Base-by-base conservation (phyloP, 257 asterid species). In the Anisodus acutangulus region DNA sequence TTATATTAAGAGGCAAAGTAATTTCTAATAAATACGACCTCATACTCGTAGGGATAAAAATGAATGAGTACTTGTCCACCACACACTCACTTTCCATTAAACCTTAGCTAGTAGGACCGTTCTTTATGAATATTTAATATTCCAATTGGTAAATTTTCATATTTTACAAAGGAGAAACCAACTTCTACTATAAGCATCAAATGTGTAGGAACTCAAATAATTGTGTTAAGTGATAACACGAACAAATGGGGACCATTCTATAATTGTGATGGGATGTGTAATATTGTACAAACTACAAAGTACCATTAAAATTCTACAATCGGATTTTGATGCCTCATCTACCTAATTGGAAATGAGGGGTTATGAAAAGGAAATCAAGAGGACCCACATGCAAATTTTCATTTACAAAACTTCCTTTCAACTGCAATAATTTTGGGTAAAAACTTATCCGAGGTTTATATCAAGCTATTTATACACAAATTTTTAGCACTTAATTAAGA, bases 311-410 rank as follows among this genome's bases (percentile, higher is more conserved):
- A 84, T 87, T 85, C 87, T 72, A 88, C 84, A 81, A 83, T 91
- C 85, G 84, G 91, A 89, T 83, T 88, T 85, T 85, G 88, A 88
- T 88, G 85, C 84, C 84, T 83, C 89, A 81, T 84, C 90, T 81
- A 83, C 84, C 82, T 78, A 85, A 43, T 83, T 59, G 19, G 7
- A 53, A 26, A 13, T 22, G 45, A 76, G n/a, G 60, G 43, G 39
- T 51, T 3, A 3, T 12, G 15, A 13, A 22, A 22, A 12, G 63
- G 8, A 49, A 86, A 84, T 83, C 62, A 78, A 85, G 64, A 86
- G 82, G 91, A 83, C 92, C 95, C 91, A 85, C 89, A 84, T 79
- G 67, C 53, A 81, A 81, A 37, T 53, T 66, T 58, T 82, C 82
- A 57, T 45, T 79, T 83, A 60, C 72, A 66, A 66, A 31, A 59